A percentile compares a stretch with the other conserved stretches of the same genome.
Evolutionary conservation across 768 basidiomycete genomes (phyloP).

Genomic region (Gelatoporia subvermispora): DNA sequence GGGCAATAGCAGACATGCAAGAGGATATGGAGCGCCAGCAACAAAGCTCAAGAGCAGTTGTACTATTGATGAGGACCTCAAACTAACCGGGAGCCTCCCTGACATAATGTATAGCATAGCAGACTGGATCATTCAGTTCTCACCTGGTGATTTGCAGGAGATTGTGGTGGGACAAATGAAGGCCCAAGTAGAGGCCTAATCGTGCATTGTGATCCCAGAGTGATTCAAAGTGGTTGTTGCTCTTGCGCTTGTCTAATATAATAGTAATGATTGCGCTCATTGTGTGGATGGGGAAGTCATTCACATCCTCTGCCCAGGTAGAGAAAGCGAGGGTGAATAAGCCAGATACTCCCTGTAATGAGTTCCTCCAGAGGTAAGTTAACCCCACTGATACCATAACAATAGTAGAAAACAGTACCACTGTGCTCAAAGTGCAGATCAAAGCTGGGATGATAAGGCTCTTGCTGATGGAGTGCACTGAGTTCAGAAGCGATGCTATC

Average conservation of each 20-base stretch:
- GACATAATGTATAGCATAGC: neutral
- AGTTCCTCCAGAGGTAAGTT: neutral
- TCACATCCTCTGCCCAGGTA: neutral
- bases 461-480: neutral
- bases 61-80: neutral
- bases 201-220: neutral
- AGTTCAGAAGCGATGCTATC: constrained; percentile 1
- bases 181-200: neutral
- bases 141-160: neutral
- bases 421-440: constrained; percentile 1
- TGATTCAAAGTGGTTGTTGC: neutral
- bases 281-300: neutral
- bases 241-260: neutral
- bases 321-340: neutral
- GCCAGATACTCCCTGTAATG: neutral
- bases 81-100: neutral
- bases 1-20: neutral
- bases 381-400: neutral
- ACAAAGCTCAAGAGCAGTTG: constrained; percentile 1
- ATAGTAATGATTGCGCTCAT: neutral
- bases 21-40: neutral
- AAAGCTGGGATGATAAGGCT: neutral
- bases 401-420: neutral
- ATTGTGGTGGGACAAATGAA: neutral
- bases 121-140: neutral